phyloP scores from a whole-genome alignment of 163 green algal species.

The Chloroidium sp. region DNA sequence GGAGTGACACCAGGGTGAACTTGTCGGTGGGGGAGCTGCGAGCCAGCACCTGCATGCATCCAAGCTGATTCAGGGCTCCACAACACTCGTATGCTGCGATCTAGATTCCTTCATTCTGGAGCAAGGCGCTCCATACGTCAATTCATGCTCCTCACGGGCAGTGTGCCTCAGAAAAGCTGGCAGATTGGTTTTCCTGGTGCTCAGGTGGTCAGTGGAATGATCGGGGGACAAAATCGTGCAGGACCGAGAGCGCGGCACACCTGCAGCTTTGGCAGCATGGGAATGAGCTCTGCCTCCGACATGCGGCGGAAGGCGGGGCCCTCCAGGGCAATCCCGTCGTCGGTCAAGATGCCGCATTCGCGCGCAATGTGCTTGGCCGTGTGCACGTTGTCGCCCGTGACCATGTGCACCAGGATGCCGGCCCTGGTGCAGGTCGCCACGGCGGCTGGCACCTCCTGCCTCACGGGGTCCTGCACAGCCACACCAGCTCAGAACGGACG shows the following conservation, averaged over 20 bases:
- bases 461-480: constrained; percentile 70
- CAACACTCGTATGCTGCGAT: too few species aligned
- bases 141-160: too few species aligned
- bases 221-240: too few species aligned
- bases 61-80: too few species aligned
- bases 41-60: constrained; percentile 70
- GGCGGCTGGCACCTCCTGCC: constrained; percentile 79
- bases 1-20: constrained; percentile 73
- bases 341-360: constrained; percentile 88
- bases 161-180: too few species aligned
- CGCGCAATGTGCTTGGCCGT: constrained; percentile 90
- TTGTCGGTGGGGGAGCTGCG: constrained; percentile 88
- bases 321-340: constrained; percentile 72
- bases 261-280: constrained; percentile 59
- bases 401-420: constrained; percentile 92
- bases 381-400: constrained; percentile 95
- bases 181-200: too few species aligned
- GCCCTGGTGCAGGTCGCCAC: constrained; percentile 74
- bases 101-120: too few species aligned
- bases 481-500: too few species aligned
- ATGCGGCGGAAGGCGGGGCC: constrained; percentile 78
- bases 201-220: too few species aligned
- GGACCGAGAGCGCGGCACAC: constrained; percentile 16
- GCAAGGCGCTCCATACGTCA: too few species aligned
- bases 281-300: constrained; percentile 61